phyloP scores from a whole-genome alignment of 768 basidiomycete species.

The Rhizopogon salebrosus region DNA sequence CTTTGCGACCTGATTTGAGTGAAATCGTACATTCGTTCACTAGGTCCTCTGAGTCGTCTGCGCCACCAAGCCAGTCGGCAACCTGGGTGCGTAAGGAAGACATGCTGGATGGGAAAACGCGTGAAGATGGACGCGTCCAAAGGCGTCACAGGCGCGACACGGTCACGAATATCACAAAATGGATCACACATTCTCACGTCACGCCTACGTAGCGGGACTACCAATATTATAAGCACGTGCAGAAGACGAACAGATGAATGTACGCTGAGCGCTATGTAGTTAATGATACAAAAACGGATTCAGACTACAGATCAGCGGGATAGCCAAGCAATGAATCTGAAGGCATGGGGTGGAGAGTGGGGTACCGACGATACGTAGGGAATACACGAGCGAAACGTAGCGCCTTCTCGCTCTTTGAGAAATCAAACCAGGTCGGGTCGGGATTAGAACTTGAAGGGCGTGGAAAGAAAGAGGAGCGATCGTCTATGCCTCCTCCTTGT shows the following conservation, averaged over 20 bases:
- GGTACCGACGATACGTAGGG: slow-evolving; percentile 3
- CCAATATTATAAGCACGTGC: slow-evolving; percentile 1
- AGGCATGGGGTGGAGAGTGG: not conserved
- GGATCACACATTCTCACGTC: not conserved
- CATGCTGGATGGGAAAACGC: slow-evolving; percentile 9
- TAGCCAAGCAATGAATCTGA: not conserved
- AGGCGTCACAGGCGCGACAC: not conserved
- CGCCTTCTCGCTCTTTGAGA: slow-evolving; percentile 1
- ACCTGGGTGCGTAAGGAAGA: slow-evolving; percentile 19
- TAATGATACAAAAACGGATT: slow-evolving; percentile 24
- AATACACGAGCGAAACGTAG: not conserved
- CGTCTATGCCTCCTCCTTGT: slow-evolving; percentile 13
- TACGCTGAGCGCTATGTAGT: slow-evolving; percentile 5
- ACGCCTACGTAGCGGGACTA: not conserved
- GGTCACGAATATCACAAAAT: not conserved
- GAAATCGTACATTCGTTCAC: slow-evolving; percentile 46
- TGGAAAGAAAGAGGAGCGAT: not conserved
- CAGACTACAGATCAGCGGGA: slow-evolving; percentile 9
- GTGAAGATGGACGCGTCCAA: not conserved
- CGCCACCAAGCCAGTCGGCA: slow-evolving; percentile 20
- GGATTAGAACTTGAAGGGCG: no score
- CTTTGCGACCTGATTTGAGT: not conserved
- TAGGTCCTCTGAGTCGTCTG: slow-evolving; percentile 29
- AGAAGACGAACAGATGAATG: slow-evolving; percentile 10
- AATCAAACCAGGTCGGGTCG: not conserved